Evolutionary conservation across 768 basidiomycete genomes (phyloP), one percentile per base, ranked within the genome.

Genomic region (Mrakia hoshinonis): DNA sequence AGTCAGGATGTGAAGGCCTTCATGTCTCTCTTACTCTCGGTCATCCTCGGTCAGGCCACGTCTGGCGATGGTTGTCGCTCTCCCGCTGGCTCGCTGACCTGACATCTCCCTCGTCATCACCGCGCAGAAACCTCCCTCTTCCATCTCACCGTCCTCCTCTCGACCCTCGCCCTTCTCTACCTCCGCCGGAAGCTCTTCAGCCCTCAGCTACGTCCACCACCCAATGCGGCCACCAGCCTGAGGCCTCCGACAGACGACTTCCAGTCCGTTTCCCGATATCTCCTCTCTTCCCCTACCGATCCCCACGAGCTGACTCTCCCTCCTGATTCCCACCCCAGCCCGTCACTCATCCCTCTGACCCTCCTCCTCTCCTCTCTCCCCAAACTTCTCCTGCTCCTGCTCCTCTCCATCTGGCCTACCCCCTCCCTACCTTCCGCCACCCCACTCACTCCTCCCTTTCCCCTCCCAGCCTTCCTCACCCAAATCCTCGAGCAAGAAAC

Each of bases 321-420:
- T n/a, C 54, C 68, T 20, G 58, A 11, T 18, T 12, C 3, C 61
- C 46, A 38, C 18, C 15, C 11, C 22, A 58, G 54, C 31, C 47
- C 58, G 22, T 24, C 15, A 5, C 71, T 79, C 38, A 75, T 79
- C 43, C 74, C 78, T 6, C 72, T 79, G 5, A 77, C 78, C 0
- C 70, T 79, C 3, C 75, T 78, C 12, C 77, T 77, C 60, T 76
- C 79, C 12, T 78, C 79, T 10, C 69, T 79, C 3, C 73, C 79
- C 0, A 78, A 77, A 12, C 75, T 78, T 10, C 69, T 78, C 47
- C 77, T 79, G 15, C 79, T 78, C 55, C 72, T 79, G 1, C 31
- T 78, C 51, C 74, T 79, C 9, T 75, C 73, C 1, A 78, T 79
- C 62, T 79, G 77, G 77, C 74, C 76, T 54, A 63, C 73, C 4